These are phyloP conservation scores for Trametes hirsuta DNA, from an alignment of 1,284 basidiomycete species.

Conservation along the genomic window DNA sequence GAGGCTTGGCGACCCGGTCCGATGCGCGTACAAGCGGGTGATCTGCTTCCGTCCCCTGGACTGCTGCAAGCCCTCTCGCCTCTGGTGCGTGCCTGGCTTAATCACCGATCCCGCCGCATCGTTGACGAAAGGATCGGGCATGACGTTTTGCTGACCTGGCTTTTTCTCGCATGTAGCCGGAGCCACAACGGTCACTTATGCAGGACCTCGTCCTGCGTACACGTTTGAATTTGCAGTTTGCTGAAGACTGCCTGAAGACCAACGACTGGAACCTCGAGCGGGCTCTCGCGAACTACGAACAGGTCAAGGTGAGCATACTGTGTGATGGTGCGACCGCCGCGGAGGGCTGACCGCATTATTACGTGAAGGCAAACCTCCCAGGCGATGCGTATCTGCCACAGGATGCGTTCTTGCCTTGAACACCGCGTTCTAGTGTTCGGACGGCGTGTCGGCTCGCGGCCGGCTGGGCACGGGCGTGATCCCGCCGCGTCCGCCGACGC, in stretches of 20 bases:
- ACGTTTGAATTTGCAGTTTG: conserved; percentile 73
- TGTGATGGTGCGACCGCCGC: conserved; percentile 17
- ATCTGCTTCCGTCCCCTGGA: conserved; percentile 35
- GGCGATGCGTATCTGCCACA: conserved; percentile 43
- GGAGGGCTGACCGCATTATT: conserved; percentile 26
- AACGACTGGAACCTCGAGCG: conserved; percentile 82
- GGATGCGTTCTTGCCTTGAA: conserved; percentile 45
- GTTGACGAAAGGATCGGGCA: conserved; percentile 7
- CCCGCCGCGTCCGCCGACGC: conserved; percentile 2
- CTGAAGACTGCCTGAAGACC: conserved; percentile 79
- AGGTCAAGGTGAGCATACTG: conserved; percentile 65
- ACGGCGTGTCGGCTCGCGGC: conserved; percentile 19
- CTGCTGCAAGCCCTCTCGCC: conserved; percentile 54
- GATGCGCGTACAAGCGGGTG: conserved; percentile 62
- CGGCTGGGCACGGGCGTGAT: conserved; percentile 8
- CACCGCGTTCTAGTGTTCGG: conserved; percentile 12
- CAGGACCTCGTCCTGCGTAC: conserved; percentile 72
- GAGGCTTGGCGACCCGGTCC: conserved; percentile 79
- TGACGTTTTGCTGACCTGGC: conserved; percentile 20
- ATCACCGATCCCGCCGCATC: conserved; percentile 8
- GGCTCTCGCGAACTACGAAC: conserved; percentile 81
- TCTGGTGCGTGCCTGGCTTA: conserved; percentile 52
- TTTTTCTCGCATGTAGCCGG: conserved; percentile 49
- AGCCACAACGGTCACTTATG: conserved; percentile 68
- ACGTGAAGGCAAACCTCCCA: conserved; percentile 25